phyloP scores from a whole-genome alignment of 2,329 filamentous ascomycete species.

The Fusarium guadeloupense region DNA sequence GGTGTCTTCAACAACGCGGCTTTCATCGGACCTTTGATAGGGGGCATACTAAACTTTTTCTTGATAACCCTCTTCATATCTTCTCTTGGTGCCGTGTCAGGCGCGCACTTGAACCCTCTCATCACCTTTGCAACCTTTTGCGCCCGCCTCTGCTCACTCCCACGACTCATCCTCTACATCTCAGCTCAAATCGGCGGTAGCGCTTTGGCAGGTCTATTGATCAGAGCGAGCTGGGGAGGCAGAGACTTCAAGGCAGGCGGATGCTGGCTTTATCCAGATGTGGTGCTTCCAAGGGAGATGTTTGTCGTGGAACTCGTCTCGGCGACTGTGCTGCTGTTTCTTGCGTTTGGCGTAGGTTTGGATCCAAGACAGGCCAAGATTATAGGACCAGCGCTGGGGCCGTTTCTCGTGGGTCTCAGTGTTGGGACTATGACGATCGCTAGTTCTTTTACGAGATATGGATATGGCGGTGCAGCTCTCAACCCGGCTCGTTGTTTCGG shows the following conservation, averaged over 20 bases:
- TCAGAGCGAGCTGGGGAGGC: conserved; percentile 44
- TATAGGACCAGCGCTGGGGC: conserved; percentile 59
- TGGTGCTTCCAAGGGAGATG: conserved; percentile 43
- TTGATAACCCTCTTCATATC: conserved; percentile 60
- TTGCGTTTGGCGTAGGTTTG: conserved; percentile 63
- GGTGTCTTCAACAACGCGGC: conserved; percentile 40
- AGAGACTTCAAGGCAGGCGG: conserved; percentile 45
- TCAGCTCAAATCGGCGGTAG: conserved; percentile 57
- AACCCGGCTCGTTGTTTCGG: conserved; percentile 41
- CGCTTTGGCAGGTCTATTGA: conserved; percentile 42
- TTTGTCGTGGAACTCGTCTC: conserved; percentile 61
- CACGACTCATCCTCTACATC: conserved; percentile 60
- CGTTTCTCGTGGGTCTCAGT: conserved; percentile 58
- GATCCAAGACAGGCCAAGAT: conserved; percentile 60
- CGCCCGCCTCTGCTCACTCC: conserved; percentile 59
- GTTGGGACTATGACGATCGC: conserved; percentile 51
- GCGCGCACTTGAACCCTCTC: conserved; percentile 63
- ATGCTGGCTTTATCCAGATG: conserved; percentile 41
- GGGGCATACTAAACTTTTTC: conserved; percentile 44
- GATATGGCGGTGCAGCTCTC: conserved; percentile 36
- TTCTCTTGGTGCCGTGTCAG: conserved; percentile 57
- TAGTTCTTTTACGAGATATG: conserved; percentile 42
- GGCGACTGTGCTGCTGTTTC: conserved; percentile 57
- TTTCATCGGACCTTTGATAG: conserved; percentile 45
- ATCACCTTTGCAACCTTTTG: conserved; percentile 65